phyloP scores from a whole-genome alignment of 768 basidiomycete species.

The Termitomyces sp. region DNA sequence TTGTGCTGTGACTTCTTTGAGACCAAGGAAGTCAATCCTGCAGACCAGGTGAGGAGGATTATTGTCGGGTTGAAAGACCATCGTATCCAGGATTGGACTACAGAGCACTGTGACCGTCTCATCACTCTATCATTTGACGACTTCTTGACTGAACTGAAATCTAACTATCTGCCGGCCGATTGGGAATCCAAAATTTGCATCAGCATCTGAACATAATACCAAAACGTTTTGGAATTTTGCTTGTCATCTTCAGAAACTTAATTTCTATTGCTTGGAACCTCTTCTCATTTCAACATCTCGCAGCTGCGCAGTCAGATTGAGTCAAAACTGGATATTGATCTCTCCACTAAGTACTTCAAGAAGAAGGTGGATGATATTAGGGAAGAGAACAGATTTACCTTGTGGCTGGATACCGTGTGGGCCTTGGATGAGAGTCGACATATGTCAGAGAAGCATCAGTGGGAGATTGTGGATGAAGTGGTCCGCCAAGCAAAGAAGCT shows the following conservation, averaged over 20 bases:
- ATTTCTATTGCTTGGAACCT: no score
- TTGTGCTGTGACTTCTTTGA: no score
- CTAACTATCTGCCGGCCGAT: slow-evolving; percentile 11
- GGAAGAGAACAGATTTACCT: background rate
- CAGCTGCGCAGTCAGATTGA: no score
- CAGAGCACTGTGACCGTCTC: slow-evolving; percentile 2
- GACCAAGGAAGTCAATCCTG: no score
- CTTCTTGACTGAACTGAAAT: slow-evolving; percentile 9
- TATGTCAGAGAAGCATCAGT: background rate
- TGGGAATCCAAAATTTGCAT: slow-evolving; percentile 10
- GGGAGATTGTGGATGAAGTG: background rate
- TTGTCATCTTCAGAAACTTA: background rate
- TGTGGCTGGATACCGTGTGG: no score
- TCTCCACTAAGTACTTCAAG: background rate
- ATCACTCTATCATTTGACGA: slow-evolving; percentile 6
- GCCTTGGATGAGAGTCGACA: no score
- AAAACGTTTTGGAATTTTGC: slow-evolving; percentile 10
- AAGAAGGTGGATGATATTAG: background rate
- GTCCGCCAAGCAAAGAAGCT: no score
- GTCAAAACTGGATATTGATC: no score
- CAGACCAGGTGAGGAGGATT: no score
- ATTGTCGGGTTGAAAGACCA: background rate
- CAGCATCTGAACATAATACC: background rate
- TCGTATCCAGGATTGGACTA: slow-evolving; percentile 8
- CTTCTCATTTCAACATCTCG: no score